Evolutionary conservation across 2,329 filamentous ascomycete genomes (phyloP).

Genomic region (Ascochyta clinopodiicola): DNA sequence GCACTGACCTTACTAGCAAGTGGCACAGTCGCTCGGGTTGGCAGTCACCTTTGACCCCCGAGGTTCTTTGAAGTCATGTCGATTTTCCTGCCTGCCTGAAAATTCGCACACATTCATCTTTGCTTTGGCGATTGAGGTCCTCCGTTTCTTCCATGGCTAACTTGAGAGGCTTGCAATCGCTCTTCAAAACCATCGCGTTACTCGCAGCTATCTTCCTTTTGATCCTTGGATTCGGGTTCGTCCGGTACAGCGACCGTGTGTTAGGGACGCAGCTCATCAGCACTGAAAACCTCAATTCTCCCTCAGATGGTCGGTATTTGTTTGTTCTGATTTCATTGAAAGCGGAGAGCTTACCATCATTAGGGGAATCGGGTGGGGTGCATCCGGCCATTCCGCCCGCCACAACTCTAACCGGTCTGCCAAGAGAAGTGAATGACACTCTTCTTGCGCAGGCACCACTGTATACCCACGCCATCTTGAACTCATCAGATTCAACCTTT

Average conservation of each 20-base stretch:
- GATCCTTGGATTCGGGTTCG: slow-evolving; percentile 16
- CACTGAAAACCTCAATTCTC: slow-evolving; percentile 2
- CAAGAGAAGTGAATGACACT: slow-evolving; percentile 20
- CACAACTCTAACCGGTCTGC: slow-evolving; percentile 4
- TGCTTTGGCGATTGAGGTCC: not conserved
- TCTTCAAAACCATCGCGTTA: slow-evolving; percentile 21
- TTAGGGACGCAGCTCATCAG: slow-evolving; percentile 8
- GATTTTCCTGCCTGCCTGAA: not conserved
- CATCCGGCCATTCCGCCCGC: not conserved
- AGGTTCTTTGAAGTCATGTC: not conserved
- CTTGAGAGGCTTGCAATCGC: slow-evolving; percentile 18
- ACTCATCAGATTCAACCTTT: slow-evolving; percentile 22
- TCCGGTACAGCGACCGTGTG: slow-evolving; percentile 14
- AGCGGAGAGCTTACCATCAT: slow-evolving; percentile 6
- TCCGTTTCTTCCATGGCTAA: slow-evolving; percentile 16
- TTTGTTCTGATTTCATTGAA: not conserved
- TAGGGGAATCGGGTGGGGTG: slow-evolving; percentile 1
- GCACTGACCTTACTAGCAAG: not conserved
- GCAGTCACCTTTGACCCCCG: not conserved
- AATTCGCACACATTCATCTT: not conserved
- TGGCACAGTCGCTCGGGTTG: slow-evolving; percentile 8
- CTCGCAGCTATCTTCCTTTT: slow-evolving; percentile 19
- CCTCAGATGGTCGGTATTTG: slow-evolving; percentile 5
- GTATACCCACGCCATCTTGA: slow-evolving; percentile 28
- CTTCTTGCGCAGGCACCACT: slow-evolving; percentile 19